Conservation (phyloP, 164 flowering plant genomes). For the Stephania japonica region DNA sequence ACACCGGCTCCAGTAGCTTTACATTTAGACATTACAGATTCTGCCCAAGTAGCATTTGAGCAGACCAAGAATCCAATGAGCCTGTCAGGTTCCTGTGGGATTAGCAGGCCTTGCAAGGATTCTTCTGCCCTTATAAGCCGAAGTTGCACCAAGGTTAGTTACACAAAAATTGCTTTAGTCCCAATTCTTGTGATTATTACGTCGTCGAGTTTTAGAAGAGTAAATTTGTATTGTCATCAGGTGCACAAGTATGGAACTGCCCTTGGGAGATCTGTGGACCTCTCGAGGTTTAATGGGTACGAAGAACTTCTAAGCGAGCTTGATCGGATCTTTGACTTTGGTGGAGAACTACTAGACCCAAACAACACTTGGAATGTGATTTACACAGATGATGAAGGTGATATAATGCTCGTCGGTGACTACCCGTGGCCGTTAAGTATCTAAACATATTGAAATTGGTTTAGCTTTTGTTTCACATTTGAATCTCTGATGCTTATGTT, state of each 20-base stretch:
- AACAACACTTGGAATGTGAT: slow-evolving; percentile 44
- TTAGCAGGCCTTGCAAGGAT: slow-evolving; percentile 18
- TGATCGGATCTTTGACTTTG: slow-evolving; percentile 47
- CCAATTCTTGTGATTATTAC: not conserved
- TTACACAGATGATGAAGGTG: slow-evolving; percentile 43
- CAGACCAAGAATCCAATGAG: slow-evolving; percentile 17
- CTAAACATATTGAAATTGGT: not conserved
- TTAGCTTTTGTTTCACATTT: not conserved
- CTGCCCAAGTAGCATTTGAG: slow-evolving; percentile 20
- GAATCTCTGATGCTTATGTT: not conserved
- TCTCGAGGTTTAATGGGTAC: slow-evolving; percentile 38
- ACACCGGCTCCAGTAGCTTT: slow-evolving; percentile 18
- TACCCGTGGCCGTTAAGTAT: slow-evolving; percentile 51
- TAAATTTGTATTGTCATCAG: slow-evolving; percentile 17
- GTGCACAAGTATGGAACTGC: slow-evolving; percentile 43
- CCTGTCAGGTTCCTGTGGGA: slow-evolving; percentile 10
- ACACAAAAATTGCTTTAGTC: not conserved
- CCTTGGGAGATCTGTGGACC: slow-evolving; percentile 50
- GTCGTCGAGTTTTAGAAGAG: not conserved
- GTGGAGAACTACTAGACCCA: slow-evolving; percentile 36
- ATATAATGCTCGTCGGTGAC: slow-evolving; percentile 43
- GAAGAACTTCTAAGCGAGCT: slow-evolving; percentile 40
- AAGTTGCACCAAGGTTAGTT: slow-evolving; percentile 41
- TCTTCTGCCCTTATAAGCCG: slow-evolving; percentile 10
- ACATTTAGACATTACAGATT: slow-evolving; percentile 19